These are phyloP conservation scores for Beauveria bassiana DNA, from an alignment of 2,329 filamentous ascomycete genomes.

Conservation along the genomic window DNA sequence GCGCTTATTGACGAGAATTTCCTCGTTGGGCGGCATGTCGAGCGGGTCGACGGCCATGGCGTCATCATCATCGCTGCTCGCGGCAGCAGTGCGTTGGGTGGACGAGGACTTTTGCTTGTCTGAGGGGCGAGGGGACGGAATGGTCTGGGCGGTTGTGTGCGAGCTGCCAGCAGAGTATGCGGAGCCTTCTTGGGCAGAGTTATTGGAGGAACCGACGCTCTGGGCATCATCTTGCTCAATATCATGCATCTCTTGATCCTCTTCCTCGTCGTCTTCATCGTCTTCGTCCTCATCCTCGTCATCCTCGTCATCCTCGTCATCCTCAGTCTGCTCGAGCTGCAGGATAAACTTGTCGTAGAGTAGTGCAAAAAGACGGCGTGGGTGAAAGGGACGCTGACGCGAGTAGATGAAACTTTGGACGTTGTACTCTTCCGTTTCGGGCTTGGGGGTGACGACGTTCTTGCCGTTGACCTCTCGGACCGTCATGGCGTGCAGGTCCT, in stretches of 20 bases:
- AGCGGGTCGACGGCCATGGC: constrained; percentile 20
- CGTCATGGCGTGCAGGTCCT: constrained; percentile 61
- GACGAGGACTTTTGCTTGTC: not conserved
- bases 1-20: constrained; percentile 49
- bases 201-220: constrained; percentile 16
- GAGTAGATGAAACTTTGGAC: constrained; percentile 65
- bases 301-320: constrained; percentile 27
- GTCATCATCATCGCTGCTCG: not conserved
- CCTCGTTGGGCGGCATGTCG: constrained; percentile 29
- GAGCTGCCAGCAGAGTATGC: constrained; percentile 4
- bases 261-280: constrained; percentile 21
- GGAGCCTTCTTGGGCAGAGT: constrained; percentile 3
- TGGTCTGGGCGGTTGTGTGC: constrained; percentile 12
- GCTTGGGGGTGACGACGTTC: constrained; percentile 54
- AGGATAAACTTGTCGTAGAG: constrained; percentile 44
- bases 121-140: constrained; percentile 11
- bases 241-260: constrained; percentile 21
- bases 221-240: constrained; percentile 17
- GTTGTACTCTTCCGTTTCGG: constrained; percentile 66
- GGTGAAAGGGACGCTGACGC: constrained; percentile 47
- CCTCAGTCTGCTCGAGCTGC: constrained; percentile 35
- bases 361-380: constrained; percentile 35
- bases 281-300: constrained; percentile 27
- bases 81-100: constrained; percentile 11
- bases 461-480: constrained; percentile 44